phyloP scores from a whole-genome alignment of 2,329 filamentous ascomycete species.

The Neofusicoccum parvum region DNA sequence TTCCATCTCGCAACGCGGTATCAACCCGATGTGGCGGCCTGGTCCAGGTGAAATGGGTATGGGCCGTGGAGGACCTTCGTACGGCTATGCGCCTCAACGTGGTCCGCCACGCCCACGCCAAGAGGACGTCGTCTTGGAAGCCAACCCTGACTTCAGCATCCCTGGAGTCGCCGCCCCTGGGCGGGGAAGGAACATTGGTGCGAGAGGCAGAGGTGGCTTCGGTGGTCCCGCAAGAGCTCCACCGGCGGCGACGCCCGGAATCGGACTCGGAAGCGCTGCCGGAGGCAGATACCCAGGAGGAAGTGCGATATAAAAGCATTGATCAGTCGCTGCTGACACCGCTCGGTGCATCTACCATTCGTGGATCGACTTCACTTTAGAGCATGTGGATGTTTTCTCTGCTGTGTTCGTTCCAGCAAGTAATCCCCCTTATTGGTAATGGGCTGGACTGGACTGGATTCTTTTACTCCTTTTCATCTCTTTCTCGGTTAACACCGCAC shows the following conservation, averaged over 20 bases:
- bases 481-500: constrained; percentile 8
- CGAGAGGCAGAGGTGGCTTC: not conserved
- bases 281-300: constrained; percentile 15
- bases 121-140: constrained; percentile 73
- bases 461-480: not conserved
- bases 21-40: constrained; percentile 83
- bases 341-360: not conserved
- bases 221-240: not conserved
- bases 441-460: constrained; percentile 8
- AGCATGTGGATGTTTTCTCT: not conserved
- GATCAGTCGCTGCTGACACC: not conserved
- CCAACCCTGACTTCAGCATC: constrained; percentile 84
- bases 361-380: not conserved
- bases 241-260: constrained; percentile 1
- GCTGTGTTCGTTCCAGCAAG: not conserved
- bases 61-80: constrained; percentile 34
- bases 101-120: constrained; percentile 47
- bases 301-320: not conserved
- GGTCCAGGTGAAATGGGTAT: constrained; percentile 51
- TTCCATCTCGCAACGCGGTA: constrained; percentile 80
- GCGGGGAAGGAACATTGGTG: constrained; percentile 32
- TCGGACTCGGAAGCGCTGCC: not conserved
- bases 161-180: constrained; percentile 49
- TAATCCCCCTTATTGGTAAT: constrained; percentile 10
- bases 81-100: constrained; percentile 32